Conservation (phyloP, 2,329 filamentous ascomycete genomes). For the Colletotrichum siamense region DNA sequence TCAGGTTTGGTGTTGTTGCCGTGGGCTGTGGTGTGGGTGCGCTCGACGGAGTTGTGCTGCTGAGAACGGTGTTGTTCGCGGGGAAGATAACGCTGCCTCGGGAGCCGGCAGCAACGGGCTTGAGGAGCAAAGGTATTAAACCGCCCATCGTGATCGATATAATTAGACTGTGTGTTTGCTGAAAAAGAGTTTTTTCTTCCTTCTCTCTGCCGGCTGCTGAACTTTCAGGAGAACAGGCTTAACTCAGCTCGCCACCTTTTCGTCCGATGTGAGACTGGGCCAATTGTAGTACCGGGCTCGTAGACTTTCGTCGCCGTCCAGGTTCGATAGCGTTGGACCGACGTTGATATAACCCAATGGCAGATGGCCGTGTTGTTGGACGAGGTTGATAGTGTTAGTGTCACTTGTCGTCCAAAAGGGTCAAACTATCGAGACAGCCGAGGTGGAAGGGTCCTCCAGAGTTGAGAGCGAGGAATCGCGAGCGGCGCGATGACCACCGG, state of each 20-base stretch:
- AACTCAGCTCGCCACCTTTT: conserved; percentile 10
- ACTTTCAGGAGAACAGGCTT: background rate
- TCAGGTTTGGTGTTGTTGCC: conserved; percentile 31
- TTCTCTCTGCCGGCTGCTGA: background rate
- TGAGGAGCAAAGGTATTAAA: conserved; percentile 36
- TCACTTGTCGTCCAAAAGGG: background rate
- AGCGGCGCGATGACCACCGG: background rate
- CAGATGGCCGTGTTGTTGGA: background rate
- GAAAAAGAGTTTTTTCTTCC: background rate
- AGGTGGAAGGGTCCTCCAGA: background rate
- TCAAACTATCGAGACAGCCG: background rate
- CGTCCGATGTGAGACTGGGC: conserved; percentile 14
- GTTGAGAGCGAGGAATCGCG: background rate
- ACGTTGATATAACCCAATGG: background rate
- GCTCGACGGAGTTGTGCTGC: background rate
- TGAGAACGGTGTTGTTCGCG: background rate
- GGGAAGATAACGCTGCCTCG: conserved; percentile 25
- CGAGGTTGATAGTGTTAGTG: background rate
- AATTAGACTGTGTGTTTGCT: background rate
- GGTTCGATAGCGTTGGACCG: background rate
- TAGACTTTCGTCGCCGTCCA: background rate
- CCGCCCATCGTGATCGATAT: conserved; percentile 30
- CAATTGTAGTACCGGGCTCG: background rate
- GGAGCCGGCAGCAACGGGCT: conserved; percentile 22
- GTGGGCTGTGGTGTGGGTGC: conserved; percentile 5